phyloP scores from a whole-genome alignment of 2,329 filamentous ascomycete species.

The Rhytidhysteron rufulum region DNA sequence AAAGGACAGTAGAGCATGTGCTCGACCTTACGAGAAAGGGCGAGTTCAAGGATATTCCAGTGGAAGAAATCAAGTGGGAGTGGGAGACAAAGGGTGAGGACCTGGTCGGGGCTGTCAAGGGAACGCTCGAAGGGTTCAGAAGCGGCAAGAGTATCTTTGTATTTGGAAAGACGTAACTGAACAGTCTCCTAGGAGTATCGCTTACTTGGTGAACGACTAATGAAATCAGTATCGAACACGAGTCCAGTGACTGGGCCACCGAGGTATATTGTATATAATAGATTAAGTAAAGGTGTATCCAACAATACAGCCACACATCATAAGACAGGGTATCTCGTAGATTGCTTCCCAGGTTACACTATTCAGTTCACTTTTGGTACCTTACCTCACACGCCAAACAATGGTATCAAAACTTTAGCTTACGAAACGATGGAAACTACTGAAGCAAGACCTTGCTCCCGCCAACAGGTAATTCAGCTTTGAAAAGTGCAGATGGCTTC shows the following conservation, averaged over 20 bases:
- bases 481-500: conserved; percentile 42
- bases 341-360: too few relatives aligned
- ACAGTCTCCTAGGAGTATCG: too few relatives aligned
- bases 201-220: too few relatives aligned
- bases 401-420: too few relatives aligned
- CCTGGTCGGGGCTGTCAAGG: conserved; percentile 72
- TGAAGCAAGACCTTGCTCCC: conserved; percentile 37
- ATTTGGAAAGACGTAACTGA: conserved; percentile 52
- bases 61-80: conserved; percentile 78
- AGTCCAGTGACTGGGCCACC: too few relatives aligned
- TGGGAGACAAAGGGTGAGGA: conserved; percentile 71
- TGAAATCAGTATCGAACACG: too few relatives aligned
- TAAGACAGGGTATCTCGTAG: too few relatives aligned
- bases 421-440: conserved; percentile 7
- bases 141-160: conserved; percentile 88
- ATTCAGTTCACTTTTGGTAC: too few relatives aligned
- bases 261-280: too few relatives aligned
- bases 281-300: too few relatives aligned
- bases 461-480: conserved; percentile 39
- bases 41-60: conserved; percentile 77
- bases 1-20: conserved; percentile 78
- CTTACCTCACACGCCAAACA: too few relatives aligned
- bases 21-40: conserved; percentile 70
- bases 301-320: too few relatives aligned
- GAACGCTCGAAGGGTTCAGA: conserved; percentile 78